These are phyloP conservation scores for Aegilops sharonensis DNA, from an alignment of 176 grass and related monocot species.

Conservation along the genomic window DNA sequence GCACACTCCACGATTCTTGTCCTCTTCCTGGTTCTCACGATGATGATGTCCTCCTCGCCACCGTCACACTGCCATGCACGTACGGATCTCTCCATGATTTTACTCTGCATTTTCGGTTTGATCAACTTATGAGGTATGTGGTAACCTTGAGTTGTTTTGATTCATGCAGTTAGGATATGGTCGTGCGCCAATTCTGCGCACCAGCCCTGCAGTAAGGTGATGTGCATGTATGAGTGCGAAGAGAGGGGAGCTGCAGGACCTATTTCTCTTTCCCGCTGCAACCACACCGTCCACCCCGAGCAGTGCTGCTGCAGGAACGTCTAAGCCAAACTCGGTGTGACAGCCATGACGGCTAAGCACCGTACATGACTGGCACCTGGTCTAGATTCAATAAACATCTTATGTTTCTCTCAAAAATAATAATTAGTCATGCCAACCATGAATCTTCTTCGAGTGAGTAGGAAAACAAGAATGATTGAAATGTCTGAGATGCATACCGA, in stretches of 20 bases:
- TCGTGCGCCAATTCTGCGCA: neutral
- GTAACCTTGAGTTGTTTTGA: neutral
- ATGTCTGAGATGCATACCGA: neutral
- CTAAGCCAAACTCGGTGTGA: no score
- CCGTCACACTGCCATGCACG: neutral
- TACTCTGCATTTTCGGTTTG: neutral
- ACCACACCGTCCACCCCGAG: neutral
- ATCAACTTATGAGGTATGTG: neutral
- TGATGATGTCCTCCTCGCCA: neutral
- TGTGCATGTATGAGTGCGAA: neutral
- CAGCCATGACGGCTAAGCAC: neutral
- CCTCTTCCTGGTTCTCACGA: neutral
- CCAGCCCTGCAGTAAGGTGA: neutral
- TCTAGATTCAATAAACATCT: neutral
- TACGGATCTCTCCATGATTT: neutral
- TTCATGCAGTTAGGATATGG: neutral
- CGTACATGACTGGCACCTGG: neutral
- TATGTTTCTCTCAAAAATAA: neutral
- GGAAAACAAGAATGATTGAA: neutral
- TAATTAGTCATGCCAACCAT: neutral
- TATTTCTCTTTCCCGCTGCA: neutral
- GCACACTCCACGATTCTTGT: no score
- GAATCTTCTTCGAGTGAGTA: neutral
- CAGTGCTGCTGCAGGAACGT: neutral
- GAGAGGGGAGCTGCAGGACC: no score